A percentile compares a stretch with the other conserved stretches of the same genome.
phyloP scores from a whole-genome alignment of 2,329 filamentous ascomycete species.

The Rutstroemia sp. region DNA sequence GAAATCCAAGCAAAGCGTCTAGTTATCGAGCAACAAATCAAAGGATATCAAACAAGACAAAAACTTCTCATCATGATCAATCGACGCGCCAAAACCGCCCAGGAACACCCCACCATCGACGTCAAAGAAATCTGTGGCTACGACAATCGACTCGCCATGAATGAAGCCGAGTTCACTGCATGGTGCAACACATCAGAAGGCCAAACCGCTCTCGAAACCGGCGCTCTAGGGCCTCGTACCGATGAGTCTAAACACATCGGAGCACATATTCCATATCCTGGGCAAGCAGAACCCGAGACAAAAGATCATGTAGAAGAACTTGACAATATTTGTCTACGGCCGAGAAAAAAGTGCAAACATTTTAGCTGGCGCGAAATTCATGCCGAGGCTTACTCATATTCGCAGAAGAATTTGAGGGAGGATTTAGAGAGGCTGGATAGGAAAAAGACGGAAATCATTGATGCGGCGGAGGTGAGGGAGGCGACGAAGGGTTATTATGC shows the following conservation, averaged over 20 bases:
- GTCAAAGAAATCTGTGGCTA: constrained; percentile 26
- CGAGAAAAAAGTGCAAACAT: constrained; percentile 23
- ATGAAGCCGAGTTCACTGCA: constrained; percentile 22
- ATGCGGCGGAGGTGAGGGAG: constrained; percentile 26
- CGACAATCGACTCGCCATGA: constrained; percentile 26
- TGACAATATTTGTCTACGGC: constrained; percentile 24
- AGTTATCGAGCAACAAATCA: constrained; percentile 15
- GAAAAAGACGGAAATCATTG: constrained; percentile 21
- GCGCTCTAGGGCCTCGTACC: constrained; percentile 24
- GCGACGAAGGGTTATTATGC: constrained; percentile 24
- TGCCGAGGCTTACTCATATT: constrained; percentile 16
- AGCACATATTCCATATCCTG: constrained; percentile 13
- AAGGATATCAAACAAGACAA: constrained; percentile 15
- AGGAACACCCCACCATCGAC: constrained; percentile 16
- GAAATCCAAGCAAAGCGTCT: constrained; percentile 17
- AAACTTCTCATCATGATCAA: constrained; percentile 23
- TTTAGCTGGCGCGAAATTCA: constrained; percentile 22
- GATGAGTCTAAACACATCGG: constrained; percentile 19
- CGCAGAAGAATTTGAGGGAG: constrained; percentile 13
- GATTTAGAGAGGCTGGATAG: constrained; percentile 16
- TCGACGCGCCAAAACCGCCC: constrained; percentile 19
- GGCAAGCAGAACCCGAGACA: constrained; percentile 11
- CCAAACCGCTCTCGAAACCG: constrained; percentile 19
- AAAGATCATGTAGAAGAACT: constrained; percentile 15
- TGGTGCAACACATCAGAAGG: constrained; percentile 24